Percentiles rank a stretch among this genome's conserved stretches.
These are phyloP conservation scores for Dictyostelium firmibasis DNA, from an alignment of 78 protist genomes.

Conservation along the genomic window DNA sequence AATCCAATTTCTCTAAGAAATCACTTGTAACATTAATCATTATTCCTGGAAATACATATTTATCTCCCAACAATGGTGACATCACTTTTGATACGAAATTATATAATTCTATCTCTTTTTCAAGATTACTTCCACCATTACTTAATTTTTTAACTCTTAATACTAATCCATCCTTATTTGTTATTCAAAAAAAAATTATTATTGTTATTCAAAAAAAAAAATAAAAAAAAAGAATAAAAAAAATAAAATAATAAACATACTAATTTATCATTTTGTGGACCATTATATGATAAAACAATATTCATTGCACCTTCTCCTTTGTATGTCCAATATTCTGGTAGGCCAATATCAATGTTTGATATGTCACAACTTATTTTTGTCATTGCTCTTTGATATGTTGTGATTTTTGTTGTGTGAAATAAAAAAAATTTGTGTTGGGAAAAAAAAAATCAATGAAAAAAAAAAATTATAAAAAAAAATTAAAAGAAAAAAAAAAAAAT, in stretches of 20 bases:
- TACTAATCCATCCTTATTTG: conserved; percentile 11
- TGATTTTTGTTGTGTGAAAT: too few relatives aligned
- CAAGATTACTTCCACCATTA: conserved; percentile 29
- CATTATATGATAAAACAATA: conserved; percentile 33
- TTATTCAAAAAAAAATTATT: not conserved
- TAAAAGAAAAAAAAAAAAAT: too few relatives aligned
- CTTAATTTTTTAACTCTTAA: conserved; percentile 15
- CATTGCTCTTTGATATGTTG: too few relatives aligned
- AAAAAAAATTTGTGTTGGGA: too few relatives aligned
- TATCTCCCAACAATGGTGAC: conserved; percentile 20
- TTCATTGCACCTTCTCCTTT: conserved; percentile 73
- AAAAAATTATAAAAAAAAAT: not conserved
- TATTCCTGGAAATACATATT: conserved; percentile 66
- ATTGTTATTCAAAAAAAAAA: not conserved
- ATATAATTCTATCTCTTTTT: conserved; percentile 16
- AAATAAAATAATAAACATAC: not conserved
- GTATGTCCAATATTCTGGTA: conserved; percentile 11
- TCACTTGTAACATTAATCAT: not conserved
- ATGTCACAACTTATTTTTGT: not conserved
- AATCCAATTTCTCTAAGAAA: conserved; percentile 9
- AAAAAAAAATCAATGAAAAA: not conserved
- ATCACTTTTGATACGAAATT: conserved; percentile 12
- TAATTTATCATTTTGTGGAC: not conserved
- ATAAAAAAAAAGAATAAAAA: not conserved
- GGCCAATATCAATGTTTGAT: not conserved